Base-by-base conservation (phyloP, 2,329 filamentous ascomycete species). In the Hypoxylon sp. region DNA sequence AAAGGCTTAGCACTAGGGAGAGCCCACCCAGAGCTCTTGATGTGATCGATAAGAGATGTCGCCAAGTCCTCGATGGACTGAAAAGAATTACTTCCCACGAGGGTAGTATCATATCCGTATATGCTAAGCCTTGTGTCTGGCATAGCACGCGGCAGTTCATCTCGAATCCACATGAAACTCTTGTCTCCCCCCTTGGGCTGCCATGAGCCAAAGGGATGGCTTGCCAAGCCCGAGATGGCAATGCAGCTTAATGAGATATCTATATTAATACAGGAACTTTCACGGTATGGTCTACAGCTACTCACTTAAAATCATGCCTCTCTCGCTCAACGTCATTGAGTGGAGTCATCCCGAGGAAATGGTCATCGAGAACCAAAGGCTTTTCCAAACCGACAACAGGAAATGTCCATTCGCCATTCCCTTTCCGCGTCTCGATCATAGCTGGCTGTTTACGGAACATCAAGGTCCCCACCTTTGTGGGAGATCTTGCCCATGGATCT, bases 121-220 rank as follows among this genome's bases (percentile, higher is more conserved):
- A 75, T 7, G 6, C 73, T 46, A 17, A 62, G 29, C 27, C 75
- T 62, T 10, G 69, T 56, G 1, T 63, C 37, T 2, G 68, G 71
- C 4, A 76, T n/a, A 11, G 48, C 6, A 1, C 54, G 52, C 6
- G 74, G 74, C 15, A 76, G 58, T 8, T 53, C 66, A 52, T 76
- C 74, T 32, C 74, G 67, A 32, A 76, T 68, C 75, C 75, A 76
- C 75, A 77, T 76, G 44, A 71, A 75, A 17, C 59, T 67, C 37
- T 70, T 73, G 35, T 71, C 67, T 17, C 24, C 44, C 6, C 61
- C 54, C 57, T 70, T 68, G 1, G 68, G 67, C 17, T 74, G 72
- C 73, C 72, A 75, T 8, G 71, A 75, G 21, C 72, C 71, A 31
- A 75, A 72, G 4, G 73, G 72, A 21, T 75, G 72, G 24, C 72